Evolutionary conservation across 371 early-diverging fungal genomes (phyloP).

Genomic region (Mortierella sp.): DNA sequence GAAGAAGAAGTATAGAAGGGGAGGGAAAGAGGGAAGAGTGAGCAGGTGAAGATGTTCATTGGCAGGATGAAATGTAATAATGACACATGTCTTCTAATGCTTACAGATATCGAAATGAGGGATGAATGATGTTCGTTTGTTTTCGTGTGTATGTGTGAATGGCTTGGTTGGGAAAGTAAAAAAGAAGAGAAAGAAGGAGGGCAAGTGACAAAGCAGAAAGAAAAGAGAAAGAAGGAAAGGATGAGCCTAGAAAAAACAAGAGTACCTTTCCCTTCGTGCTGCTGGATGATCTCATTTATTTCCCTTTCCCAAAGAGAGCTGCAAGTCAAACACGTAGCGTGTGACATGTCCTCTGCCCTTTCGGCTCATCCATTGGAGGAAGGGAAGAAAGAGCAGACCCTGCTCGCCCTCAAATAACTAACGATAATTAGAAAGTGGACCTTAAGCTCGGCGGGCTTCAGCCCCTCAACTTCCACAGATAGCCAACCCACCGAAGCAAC

Average conservation of each 20-base stretch:
- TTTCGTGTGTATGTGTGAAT: not conserved
- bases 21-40: not conserved
- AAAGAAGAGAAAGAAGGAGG: not conserved
- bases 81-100: not conserved
- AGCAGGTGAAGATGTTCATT: not conserved
- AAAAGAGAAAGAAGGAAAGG: not conserved
- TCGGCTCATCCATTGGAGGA: not conserved
- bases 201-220: not conserved
- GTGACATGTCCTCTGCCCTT: not conserved
- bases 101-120: not conserved
- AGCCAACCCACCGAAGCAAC: too few species aligned
- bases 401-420: not conserved
- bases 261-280: not conserved
- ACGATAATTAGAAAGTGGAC: too few species aligned
- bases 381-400: not conserved
- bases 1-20: too few species aligned
- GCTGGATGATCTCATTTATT: slow-evolving; percentile 9
- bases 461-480: too few species aligned
- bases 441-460: not conserved
- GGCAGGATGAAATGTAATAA: not conserved
- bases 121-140: not conserved
- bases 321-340: slow-evolving; percentile 2
- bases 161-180: not conserved
- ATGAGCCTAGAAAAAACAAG: not conserved
- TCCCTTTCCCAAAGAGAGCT: not conserved